Conservation (phyloP, 1,139 yeast genomes). For the Diutina siamensis region DNA sequence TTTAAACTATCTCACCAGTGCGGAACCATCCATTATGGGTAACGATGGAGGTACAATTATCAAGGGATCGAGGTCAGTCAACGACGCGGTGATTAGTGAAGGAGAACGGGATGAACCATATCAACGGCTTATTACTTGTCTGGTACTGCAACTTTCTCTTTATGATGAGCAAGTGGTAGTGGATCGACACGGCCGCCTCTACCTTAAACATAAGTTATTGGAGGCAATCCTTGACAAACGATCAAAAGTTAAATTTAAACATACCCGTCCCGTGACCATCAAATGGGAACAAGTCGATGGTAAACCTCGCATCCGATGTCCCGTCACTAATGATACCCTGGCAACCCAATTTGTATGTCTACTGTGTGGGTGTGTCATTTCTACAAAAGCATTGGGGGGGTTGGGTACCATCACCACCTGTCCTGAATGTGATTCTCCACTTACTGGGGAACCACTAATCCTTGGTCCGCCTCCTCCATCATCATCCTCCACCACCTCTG, state of each 20-base stretch:
- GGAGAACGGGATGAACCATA: neutral
- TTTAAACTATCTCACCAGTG: neutral
- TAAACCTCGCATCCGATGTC: neutral
- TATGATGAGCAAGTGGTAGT: neutral
- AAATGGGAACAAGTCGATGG: neutral
- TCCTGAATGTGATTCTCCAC: neutral
- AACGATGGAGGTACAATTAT: conserved; percentile 4
- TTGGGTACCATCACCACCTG: neutral
- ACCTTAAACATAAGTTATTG: neutral
- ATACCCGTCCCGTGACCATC: neutral
- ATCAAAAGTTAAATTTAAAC: conserved; percentile 1
- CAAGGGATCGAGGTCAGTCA: neutral
- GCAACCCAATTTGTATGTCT: neutral
- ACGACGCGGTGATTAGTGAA: no score
- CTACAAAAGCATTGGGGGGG: neutral
- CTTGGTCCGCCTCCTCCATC: no score
- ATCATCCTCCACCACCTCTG: no score
- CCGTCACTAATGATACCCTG: neutral
- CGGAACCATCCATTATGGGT: neutral
- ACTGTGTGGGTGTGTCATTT: conserved; percentile 1
- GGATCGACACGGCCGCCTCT: neutral
- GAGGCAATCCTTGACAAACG: conserved; percentile 1
- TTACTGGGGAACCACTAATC: neutral
- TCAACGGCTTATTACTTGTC: neutral
- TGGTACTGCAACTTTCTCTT: neutral